Evolutionary conservation across 2,329 filamentous ascomycete genomes (phyloP), one percentile per base, ranked within the genome.

Genomic region (Colletotrichum graminicola): DNA sequence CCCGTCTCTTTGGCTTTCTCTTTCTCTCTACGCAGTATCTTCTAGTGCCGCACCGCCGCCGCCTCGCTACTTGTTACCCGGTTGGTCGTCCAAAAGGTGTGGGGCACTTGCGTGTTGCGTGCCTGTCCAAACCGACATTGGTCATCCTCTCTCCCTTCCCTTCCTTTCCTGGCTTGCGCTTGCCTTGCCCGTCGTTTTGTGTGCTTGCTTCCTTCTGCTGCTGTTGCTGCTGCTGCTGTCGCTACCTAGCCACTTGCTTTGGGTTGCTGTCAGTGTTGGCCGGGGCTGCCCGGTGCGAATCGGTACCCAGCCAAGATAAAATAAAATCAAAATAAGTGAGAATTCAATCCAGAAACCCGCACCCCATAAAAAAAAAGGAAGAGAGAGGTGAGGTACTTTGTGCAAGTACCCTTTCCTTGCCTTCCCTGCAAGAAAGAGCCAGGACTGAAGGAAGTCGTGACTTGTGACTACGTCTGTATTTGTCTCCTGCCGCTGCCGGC

Each of bases 361-460:
- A 45, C 6, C 7, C 7, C 6, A 21, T 10, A 45, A 45, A 45
- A 10, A 8, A 26, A 6, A 49, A 61, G 29, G 4, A 10, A 45
- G 18, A 45, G 34, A 47, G 43, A 61, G 29, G 21, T 10, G 16
- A 61, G 41, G 21, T 23, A 61, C 57, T 47, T 61, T 47, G 57
- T 34, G 57, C 26, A 61, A 12, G 29, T n/a, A 34, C 36, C 34
- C 16, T 41, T 16, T 12, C 34, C 18, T 36, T 32, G 2, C 39
- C 39, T 47, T 61, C 41, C 43, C 34, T 61, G 57, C 43, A 11
- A 61, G 43, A 55, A 55, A 55, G 52, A 14, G 52, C 29, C 34
- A 29, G 18, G 32, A 29, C 26, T 21, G 32, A 32, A 55, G 3
- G 29, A 55, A 14, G 18, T 36, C 32, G 52, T 2, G 29, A 34